Conservation (phyloP, 2,329 filamentous ascomycete species). For the Ophiocordyceps camponoti-rufipedis region DNA sequence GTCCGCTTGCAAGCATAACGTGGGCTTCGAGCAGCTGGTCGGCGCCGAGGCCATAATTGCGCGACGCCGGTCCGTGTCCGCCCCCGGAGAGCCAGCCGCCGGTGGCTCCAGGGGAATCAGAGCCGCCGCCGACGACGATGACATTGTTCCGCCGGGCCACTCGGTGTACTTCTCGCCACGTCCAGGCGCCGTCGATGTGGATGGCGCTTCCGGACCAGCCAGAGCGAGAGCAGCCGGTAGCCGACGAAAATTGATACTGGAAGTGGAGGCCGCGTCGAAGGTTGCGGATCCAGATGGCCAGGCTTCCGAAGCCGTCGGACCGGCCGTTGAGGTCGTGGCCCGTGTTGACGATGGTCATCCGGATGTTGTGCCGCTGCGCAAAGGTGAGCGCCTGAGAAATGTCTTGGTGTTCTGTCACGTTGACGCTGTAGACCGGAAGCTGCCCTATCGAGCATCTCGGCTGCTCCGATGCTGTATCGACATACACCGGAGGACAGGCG, state of each 20-base stretch:
- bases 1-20: constrained; percentile 19
- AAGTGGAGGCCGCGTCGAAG: constrained; percentile 13
- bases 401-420: constrained; percentile 5
- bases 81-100: constrained; percentile 22
- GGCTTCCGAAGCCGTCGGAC: constrained; percentile 12
- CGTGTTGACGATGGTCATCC: constrained; percentile 22
- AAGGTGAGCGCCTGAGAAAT: constrained; percentile 22
- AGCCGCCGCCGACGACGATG: constrained; percentile 16
- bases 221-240: constrained; percentile 7
- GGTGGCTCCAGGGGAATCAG: constrained; percentile 9
- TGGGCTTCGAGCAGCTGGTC: constrained; percentile 24
- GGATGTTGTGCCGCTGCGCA: constrained; percentile 13
- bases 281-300: constrained; percentile 15
- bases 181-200: constrained; percentile 15
- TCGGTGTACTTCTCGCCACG: constrained; percentile 15
- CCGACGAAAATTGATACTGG: constrained; percentile 7
- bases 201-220: constrained; percentile 15
- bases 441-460: constrained; percentile 6
- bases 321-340: constrained; percentile 22
- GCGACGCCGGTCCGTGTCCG: constrained; percentile 19
- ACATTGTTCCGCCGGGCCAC: constrained; percentile 11
- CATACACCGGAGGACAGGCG: constrained; percentile 10
- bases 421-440: constrained; percentile 8
- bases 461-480: constrained; percentile 3
- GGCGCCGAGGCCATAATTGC: constrained; percentile 21